Evolutionary conservation across 2,329 filamentous ascomycete species (phyloP), one percentile per base, ranked within the genome.

Genomic region (Fusarium torreyae): DNA sequence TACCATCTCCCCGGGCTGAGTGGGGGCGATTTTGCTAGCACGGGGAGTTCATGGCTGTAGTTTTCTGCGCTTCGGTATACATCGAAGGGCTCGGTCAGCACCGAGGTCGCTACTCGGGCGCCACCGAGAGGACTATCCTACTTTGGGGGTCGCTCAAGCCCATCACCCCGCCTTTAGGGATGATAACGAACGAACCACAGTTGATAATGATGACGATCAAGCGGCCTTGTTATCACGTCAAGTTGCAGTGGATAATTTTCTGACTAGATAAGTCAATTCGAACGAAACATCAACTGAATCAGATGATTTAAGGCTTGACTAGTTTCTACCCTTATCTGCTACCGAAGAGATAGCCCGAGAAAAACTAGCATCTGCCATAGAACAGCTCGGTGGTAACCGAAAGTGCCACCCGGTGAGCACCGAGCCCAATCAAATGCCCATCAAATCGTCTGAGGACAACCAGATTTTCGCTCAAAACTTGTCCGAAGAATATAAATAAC

Each of bases 201-300:
- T 33, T 3, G 2, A 34, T 31, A 2, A 17, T 1, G 20, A 64
- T 64, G 61, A 49, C 61, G 61, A 64, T 45, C 38, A 1, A 22
- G n/a, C 4, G 28, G 53, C 49, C 58, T 20, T 49, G 60, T 8
- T 26, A 64, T 64, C 61, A 64, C 61, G 59, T 64, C 61, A 64
- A 58, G 36, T 39, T 20, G 36, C 14, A 45, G 60, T 61, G 59
- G 36, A 24, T 38, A 67, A 14, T 60, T 52, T 9, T 38, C 31
- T 38, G 33, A 52, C 6, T 15, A 26, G 20, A 39, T 62, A 44
- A 28, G 2, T 6, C 8, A 10, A 11, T 10, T 31, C 13, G 28
- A 31, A 10, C 17, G 18, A 33, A 53, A 46, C 6, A 17, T 18
- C 22, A 7, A 4, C 11, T 2, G 22, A 13, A 9, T 6, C 13